Evolutionary conservation across 2,329 filamentous ascomycete genomes (phyloP), one percentile per base, ranked within the genome.

Genomic region (Colletotrichum kahawae): DNA sequence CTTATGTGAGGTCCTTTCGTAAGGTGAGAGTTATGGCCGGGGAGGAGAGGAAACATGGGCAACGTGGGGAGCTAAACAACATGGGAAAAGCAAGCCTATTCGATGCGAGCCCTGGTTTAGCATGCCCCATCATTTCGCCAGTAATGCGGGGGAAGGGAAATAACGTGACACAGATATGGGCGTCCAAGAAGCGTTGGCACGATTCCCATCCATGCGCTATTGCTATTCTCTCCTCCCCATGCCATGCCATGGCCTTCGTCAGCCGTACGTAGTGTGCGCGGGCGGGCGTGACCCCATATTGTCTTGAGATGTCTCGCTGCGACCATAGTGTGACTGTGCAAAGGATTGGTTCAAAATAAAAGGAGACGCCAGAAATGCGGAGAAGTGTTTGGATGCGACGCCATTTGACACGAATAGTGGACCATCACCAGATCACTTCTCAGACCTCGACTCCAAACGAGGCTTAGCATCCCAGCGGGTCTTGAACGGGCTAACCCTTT

Each of bases 351-450:
- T 66, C 24, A 36, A 54, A 31, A 54, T 48, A 27, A 48, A 38
- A 56, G 38, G n/a, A 62, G 54, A 66, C 38, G 38, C 51, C 24
- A 60, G 21, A 62, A 66, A 70, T 71, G 71, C 67, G 59, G 67
- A 74, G 67, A 71, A 66, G 24, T 57, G 67, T 62, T 74, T 62
- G 62, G 27, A 38, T 43, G 63, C 62, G 71, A 67, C 56, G 36
- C 54, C 56, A 43, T 56, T 71, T 64, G 69, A 72, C 56, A 67
- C 33, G 62, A 67, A 72, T 31, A 67, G 56, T 67, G 68, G 56
- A 27, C 72, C 63, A 71, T 72, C 69, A 67, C 69, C 68, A 63
- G 72, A 71, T 71, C 67, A 66, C 62, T 65, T 65, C 71, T 70
- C 51, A 67, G 54, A 71, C 33, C 57, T 34, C 24, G 54, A 34